Percentiles rank a stretch among this genome's conserved stretches.
These are phyloP conservation scores for Leishmania tropica DNA, from an alignment of 208 protist species.

Conservation along the genomic window DNA sequence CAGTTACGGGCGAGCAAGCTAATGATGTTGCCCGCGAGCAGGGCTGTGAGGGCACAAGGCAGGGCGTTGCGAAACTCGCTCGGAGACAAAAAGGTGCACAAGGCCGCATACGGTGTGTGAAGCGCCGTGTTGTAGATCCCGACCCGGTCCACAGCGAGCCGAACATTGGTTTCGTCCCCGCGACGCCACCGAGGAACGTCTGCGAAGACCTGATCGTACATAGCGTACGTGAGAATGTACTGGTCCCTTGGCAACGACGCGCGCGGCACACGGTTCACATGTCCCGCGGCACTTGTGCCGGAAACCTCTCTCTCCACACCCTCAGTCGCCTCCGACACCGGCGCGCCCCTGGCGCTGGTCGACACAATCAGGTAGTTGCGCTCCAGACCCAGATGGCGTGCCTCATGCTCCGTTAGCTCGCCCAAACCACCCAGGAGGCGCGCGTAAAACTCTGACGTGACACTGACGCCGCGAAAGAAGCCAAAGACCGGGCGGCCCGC, in stretches of 20 bases:
- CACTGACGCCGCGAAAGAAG: conserved; percentile 60
- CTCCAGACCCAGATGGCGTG: conserved; percentile 16
- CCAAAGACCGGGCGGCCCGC: conserved; percentile 60
- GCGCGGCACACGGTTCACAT: background rate
- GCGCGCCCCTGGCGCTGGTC: background rate
- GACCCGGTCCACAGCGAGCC: conserved; percentile 34
- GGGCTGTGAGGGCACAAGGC: conserved; percentile 45
- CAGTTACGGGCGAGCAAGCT: conserved; percentile 1
- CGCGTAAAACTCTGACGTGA: conserved; percentile 66
- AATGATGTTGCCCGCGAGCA: conserved; percentile 35
- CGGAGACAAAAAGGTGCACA: conserved; percentile 48
- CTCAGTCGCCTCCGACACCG: background rate
- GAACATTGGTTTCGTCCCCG: conserved; percentile 21
- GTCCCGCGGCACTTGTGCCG: background rate
- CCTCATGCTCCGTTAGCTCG: conserved; percentile 23
- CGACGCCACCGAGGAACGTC: conserved; percentile 19
- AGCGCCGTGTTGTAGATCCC: conserved; percentile 66
- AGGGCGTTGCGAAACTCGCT: conserved; percentile 66
- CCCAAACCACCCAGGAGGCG: conserved; percentile 19
- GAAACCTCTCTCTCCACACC: background rate
- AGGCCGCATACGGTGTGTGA: conserved; percentile 44
- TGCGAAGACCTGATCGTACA: conserved; percentile 14
- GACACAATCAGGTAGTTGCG: conserved; percentile 23
- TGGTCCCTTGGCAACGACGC: background rate
- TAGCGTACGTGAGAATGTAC: background rate